Evolutionary conservation across 1,284 basidiomycete genomes (phyloP), one percentile per base, ranked within the genome.

Genomic region (Austroboletus novae-zelandiae): DNA sequence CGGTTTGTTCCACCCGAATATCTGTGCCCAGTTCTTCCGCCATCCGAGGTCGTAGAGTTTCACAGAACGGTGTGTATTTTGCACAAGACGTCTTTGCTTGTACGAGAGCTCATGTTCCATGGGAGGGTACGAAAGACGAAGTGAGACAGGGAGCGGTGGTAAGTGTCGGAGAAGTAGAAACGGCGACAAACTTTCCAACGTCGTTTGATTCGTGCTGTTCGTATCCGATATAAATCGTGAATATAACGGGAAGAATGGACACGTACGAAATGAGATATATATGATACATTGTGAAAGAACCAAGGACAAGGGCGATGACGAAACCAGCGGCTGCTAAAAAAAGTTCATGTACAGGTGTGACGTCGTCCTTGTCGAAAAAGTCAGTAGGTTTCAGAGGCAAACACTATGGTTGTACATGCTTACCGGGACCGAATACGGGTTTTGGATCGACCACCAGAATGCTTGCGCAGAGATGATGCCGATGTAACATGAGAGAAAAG

Each of bases 201-300:
- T 94, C 5, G 91, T 93, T 67, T 91, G 87, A 66, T 94, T 94
- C 40, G 86, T 89, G 27, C 90, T 93, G 59, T 17, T 45, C 11
- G n/a, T 20, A 20, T 15, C 27, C 52, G 45, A 55, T 47, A 36
- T 40, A 29, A 11, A 3, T 35, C 36, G 39, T 14, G 17, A 51
- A 45, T 40, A 6, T 42, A 34, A 10, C 32, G 45, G 11, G 14
- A 32, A 23, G 34, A 52, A 25, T 14, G n/a, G n/a, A 35, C 48
- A 76, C 89, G 61, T 59, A 91, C 89, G 79, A 78, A 30, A 86
- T 77, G 40, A 95, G 81, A 63, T 90, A 94, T 52, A 89, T 66
- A 66, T 95, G 91, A 62, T 91, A 95, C 37, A 73, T 64, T 14
- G 84, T 75, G 68, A 95, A 89, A 11, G 87, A 83, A 27, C 90